Conservation (phyloP, 441 rosid genomes). For the Adansonia madagascariensis region DNA sequence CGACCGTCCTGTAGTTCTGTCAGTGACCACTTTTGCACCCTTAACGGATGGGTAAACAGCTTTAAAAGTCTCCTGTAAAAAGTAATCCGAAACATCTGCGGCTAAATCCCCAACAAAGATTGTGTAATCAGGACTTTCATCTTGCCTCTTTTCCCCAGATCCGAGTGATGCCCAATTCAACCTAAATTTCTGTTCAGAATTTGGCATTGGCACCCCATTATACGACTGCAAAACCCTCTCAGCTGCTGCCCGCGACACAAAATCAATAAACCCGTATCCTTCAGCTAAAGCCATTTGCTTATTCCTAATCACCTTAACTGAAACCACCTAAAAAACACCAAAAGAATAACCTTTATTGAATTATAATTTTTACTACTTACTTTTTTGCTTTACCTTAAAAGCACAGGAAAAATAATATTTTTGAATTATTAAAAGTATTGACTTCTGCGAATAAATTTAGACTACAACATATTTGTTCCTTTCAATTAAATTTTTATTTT, state of each 20-base stretch:
- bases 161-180: conserved; percentile 90
- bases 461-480: not conserved
- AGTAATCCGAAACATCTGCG: conserved; percentile 81
- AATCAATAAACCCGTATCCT: conserved; percentile 93
- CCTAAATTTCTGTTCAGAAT: conserved; percentile 68
- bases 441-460: not conserved
- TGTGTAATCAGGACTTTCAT: conserved; percentile 81
- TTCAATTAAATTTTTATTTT: not conserved
- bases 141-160: conserved; percentile 81
- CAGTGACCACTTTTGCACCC: conserved; percentile 91
- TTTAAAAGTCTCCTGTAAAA: conserved; percentile 75
- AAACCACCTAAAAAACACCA: conserved; percentile 45
- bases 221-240: conserved; percentile 78
- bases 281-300: conserved; percentile 68
- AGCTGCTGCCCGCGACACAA: conserved; percentile 61
- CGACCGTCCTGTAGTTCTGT: conserved; percentile 87
- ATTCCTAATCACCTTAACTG: conserved; percentile 83
- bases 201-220: conserved; percentile 82
- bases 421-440: not conserved
- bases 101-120: conserved; percentile 93
- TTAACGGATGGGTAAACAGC: conserved; percentile 66
- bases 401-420: not conserved
- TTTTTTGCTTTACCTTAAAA: not conserved
- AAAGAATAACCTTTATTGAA: not conserved
- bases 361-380: not conserved